These are phyloP conservation scores for Pythium phragmiticola DNA, from an alignment of 352 stramenopile species.

Conservation along the genomic window DNA sequence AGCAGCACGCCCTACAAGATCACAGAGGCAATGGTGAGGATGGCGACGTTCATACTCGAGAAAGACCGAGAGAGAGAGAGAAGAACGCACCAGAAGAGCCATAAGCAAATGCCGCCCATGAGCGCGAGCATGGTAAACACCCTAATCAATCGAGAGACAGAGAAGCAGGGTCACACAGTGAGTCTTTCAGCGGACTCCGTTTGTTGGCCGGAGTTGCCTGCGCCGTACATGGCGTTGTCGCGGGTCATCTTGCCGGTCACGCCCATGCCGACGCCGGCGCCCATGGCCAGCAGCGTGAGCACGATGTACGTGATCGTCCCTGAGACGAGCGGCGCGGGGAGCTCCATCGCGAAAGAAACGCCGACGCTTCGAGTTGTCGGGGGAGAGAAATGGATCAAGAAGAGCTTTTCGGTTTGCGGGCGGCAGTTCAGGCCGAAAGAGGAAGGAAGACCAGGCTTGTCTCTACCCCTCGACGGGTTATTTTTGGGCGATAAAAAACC, in stretches of 20 bases:
- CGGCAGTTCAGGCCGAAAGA: background rate
- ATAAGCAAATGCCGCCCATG: constrained; percentile 83
- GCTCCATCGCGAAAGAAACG: constrained; percentile 46
- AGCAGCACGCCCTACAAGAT: constrained; percentile 76
- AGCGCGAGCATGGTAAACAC: constrained; percentile 81
- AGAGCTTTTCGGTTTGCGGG: background rate
- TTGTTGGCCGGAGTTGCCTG: background rate
- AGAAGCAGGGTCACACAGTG: background rate
- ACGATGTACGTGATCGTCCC: constrained; percentile 88
- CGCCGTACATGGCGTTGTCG: constrained; percentile 80
- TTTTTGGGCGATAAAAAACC: constrained; percentile 25
- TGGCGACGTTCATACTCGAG: too few relatives aligned
- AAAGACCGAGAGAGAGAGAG: background rate
- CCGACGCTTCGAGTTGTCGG: background rate
- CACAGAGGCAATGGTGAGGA: background rate
- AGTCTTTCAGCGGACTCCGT: background rate
- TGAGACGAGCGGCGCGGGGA: constrained; percentile 74
- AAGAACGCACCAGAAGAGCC: constrained; percentile 81
- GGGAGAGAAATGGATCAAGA: background rate
- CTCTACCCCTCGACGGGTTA: constrained; percentile 1
- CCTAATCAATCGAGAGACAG: constrained; percentile 31
- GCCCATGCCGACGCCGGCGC: constrained; percentile 71
- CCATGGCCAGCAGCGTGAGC: constrained; percentile 79
- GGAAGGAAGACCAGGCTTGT: background rate
- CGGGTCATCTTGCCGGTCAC: constrained; percentile 81